These are phyloP conservation scores for Aspergillus tanneri DNA, from an alignment of 2,329 filamentous ascomycete genomes.

Conservation along the genomic window DNA sequence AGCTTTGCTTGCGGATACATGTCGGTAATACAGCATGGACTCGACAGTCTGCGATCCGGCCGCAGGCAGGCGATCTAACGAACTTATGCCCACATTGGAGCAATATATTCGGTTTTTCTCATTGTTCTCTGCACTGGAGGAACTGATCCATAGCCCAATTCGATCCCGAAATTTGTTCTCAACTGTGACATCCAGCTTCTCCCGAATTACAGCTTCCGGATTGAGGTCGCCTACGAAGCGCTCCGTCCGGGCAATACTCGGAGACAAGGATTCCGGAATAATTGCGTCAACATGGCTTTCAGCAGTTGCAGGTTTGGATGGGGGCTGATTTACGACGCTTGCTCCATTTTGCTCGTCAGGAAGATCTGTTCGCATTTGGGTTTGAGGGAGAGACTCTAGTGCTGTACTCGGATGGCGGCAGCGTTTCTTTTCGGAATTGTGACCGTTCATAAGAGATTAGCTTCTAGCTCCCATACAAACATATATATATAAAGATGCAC, in stretches of 20 bases:
- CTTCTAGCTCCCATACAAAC: not conserved
- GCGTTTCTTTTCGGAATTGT: slow-evolving; percentile 29
- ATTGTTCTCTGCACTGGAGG: slow-evolving; percentile 16
- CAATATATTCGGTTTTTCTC: slow-evolving; percentile 2
- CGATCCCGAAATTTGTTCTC: slow-evolving; percentile 29
- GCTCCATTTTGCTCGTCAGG: not conserved
- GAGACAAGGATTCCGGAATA: slow-evolving; percentile 6
- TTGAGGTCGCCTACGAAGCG: slow-evolving; percentile 44
- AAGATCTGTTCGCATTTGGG: not conserved
- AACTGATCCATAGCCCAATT: slow-evolving; percentile 36
- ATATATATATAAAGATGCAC: not conserved
- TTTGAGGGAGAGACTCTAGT: not conserved
- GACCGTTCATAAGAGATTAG: not conserved
- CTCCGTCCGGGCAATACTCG: slow-evolving; percentile 21
- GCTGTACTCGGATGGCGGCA: slow-evolving; percentile 29
- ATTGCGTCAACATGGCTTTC: slow-evolving; percentile 1
- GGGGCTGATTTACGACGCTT: not conserved
- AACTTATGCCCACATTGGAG: slow-evolving; percentile 4
- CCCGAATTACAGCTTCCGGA: slow-evolving; percentile 41
- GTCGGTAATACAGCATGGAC: slow-evolving; percentile 25
- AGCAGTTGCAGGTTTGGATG: not conserved
- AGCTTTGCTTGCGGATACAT: slow-evolving; percentile 26
- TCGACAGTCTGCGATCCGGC: slow-evolving; percentile 10
- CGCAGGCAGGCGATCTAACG: not conserved
- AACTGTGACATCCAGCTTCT: slow-evolving; percentile 27